A percentile compares a stretch with the other conserved stretches of the same genome.
Conservation (phyloP, 78 protist genomes). For the Pigoraptor vietnamica region DNA sequence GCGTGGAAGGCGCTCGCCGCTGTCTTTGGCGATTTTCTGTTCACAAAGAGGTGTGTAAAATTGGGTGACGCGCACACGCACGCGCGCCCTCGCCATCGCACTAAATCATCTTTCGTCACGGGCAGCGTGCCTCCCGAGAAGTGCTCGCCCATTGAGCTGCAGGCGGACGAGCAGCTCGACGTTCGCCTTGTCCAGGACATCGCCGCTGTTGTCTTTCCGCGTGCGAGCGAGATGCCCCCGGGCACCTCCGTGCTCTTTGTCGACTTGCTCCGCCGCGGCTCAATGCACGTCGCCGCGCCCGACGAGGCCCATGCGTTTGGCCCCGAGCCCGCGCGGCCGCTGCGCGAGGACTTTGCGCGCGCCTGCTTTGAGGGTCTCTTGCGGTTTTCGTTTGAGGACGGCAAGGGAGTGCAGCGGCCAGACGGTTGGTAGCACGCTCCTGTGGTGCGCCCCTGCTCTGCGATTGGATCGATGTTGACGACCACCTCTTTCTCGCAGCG, state of each 20-base stretch:
- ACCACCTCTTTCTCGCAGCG: neutral
- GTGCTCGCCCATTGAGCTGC: neutral
- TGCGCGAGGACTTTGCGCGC: neutral
- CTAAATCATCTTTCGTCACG: no score
- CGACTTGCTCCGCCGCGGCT: neutral
- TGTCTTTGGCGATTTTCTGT: neutral
- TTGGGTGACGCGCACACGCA: no score
- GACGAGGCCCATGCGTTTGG: neutral
- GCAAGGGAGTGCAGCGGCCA: neutral
- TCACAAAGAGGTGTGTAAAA: neutral
- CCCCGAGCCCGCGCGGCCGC: neutral
- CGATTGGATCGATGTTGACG: neutral
- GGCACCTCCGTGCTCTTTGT: neutral
- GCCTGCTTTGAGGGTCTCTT: conserved; percentile 1
- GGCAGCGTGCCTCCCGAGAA: neutral
- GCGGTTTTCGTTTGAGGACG: neutral
- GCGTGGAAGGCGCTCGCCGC: neutral
- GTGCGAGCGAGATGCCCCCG: neutral
- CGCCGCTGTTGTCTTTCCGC: neutral
- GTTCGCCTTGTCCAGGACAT: neutral
- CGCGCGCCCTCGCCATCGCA: no score
- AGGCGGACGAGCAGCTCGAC: neutral
- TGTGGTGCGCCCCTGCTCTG: no score
- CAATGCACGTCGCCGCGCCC: neutral
- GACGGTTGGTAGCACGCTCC: neutral